phyloP scores from a whole-genome alignment of 179 eudicot genomes.

The Camellia oleifera region DNA sequence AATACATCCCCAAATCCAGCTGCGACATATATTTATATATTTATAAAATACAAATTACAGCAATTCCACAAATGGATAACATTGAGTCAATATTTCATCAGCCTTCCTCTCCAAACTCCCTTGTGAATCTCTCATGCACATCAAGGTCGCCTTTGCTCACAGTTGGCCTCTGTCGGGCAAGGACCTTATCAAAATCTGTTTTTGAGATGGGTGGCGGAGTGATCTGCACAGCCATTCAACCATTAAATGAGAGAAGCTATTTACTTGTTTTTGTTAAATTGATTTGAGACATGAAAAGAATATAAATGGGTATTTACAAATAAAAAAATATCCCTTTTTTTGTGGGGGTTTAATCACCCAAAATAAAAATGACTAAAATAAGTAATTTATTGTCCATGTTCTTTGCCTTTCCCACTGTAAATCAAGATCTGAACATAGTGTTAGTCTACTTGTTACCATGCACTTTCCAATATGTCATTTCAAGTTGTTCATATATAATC shows the following conservation, averaged over 20 bases:
- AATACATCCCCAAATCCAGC: conserved; percentile 18
- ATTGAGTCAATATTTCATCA: conserved; percentile 24
- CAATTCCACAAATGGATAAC: conserved; percentile 12
- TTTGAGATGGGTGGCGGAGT: conserved; percentile 82
- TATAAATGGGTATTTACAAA: background rate
- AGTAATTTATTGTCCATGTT: background rate
- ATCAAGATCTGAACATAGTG: background rate
- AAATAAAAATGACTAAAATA: background rate
- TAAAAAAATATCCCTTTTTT: background rate
- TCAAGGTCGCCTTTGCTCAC: conserved; percentile 95
- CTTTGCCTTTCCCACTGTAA: background rate
- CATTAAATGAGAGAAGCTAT: background rate
- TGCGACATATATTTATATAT: background rate
- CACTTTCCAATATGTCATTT: background rate
- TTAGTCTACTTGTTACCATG: background rate
- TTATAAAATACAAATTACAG: conserved; percentile 23
- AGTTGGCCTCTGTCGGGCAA: conserved; percentile 90
- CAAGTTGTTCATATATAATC: background rate
- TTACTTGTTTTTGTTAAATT: background rate
- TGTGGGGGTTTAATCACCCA: background rate
- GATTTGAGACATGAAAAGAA: background rate
- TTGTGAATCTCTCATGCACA: conserved; percentile 87
- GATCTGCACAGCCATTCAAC: conserved; percentile 46
- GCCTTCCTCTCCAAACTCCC: conserved; percentile 98
- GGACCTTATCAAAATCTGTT: conserved; percentile 89